phyloP scores from a whole-genome alignment of 1,284 basidiomycete genomes.

The Earliella scabrosa region DNA sequence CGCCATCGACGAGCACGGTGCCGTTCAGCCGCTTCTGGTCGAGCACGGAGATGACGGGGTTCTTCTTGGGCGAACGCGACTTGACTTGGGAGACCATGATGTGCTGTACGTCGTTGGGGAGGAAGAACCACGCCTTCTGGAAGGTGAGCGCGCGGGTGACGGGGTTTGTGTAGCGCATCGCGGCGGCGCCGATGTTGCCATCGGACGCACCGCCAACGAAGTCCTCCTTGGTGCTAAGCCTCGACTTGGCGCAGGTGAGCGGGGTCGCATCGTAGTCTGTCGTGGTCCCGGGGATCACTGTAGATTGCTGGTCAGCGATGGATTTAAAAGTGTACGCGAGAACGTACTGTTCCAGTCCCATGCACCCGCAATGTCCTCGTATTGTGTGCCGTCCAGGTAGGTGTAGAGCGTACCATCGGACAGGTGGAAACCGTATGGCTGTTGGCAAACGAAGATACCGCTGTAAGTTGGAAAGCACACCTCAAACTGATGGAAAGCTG shows the following conservation, averaged over 20 bases:
- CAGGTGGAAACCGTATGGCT: slow-evolving; percentile 70
- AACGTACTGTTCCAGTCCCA: slow-evolving; percentile 71
- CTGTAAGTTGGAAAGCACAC: not conserved
- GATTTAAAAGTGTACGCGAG: too few relatives aligned
- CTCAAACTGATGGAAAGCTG: slow-evolving; percentile 11
- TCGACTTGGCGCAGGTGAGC: slow-evolving; percentile 47
- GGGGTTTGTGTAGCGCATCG: slow-evolving; percentile 69
- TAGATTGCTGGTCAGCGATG: not conserved
- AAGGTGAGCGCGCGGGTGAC: slow-evolving; percentile 56
- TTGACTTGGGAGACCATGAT: slow-evolving; percentile 63
- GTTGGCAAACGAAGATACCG: not conserved
- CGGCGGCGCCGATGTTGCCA: slow-evolving; percentile 55
- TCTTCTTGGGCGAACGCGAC: slow-evolving; percentile 31
- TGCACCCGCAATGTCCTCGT: slow-evolving; percentile 66
- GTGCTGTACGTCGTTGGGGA: slow-evolving; percentile 62
- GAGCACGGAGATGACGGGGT: slow-evolving; percentile 62
- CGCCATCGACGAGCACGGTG: slow-evolving; percentile 48
- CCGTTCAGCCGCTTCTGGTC: slow-evolving; percentile 60
- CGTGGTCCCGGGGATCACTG: slow-evolving; percentile 65
- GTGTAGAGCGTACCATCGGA: slow-evolving; percentile 68
- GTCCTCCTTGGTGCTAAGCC: slow-evolving; percentile 47
- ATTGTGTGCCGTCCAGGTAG: slow-evolving; percentile 66
- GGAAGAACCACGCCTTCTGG: slow-evolving; percentile 77
- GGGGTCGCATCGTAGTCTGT: slow-evolving; percentile 59
- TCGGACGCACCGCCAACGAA: slow-evolving; percentile 71